Evolutionary conservation across 768 basidiomycete species (phyloP).

Genomic region (Lentinula sp.): DNA sequence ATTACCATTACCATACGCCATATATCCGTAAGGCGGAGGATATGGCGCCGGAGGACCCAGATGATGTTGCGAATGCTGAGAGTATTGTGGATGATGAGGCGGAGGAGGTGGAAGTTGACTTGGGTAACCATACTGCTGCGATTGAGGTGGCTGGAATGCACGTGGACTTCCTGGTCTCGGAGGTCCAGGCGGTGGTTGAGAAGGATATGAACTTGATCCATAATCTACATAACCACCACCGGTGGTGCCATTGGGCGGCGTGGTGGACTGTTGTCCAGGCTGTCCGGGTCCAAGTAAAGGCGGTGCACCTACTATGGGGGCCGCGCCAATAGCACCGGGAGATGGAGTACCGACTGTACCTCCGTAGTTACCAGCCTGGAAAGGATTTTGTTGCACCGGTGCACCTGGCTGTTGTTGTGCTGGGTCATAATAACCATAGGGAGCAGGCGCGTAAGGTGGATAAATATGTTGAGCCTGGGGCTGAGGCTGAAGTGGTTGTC

Average conservation of each 20-base stretch:
- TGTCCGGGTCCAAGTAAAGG: not conserved
- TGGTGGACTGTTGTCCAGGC: not conserved
- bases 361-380: not conserved
- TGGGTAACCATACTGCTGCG: not conserved
- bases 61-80: not conserved
- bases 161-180: not conserved
- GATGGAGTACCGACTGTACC: not conserved
- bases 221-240: slow-evolving; percentile 2
- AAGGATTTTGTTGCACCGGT: not conserved
- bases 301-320: not conserved
- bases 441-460: not conserved
- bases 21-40: slow-evolving; percentile 9
- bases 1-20: slow-evolving; percentile 9
- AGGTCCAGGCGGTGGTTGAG: slow-evolving; percentile 2
- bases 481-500: slow-evolving; percentile 7
- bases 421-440: slow-evolving; percentile 3
- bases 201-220: not conserved
- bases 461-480: slow-evolving; percentile 1
- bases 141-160: not conserved
- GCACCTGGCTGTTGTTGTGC: slow-evolving; percentile 9
- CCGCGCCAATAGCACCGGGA: not conserved
- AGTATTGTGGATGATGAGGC: not conserved
- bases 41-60: not conserved
- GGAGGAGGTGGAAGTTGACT: not conserved
- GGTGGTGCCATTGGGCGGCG: not conserved